phyloP scores from a whole-genome alignment of 2,329 filamentous ascomycete genomes.

The Mycosphaerella arachidis region DNA sequence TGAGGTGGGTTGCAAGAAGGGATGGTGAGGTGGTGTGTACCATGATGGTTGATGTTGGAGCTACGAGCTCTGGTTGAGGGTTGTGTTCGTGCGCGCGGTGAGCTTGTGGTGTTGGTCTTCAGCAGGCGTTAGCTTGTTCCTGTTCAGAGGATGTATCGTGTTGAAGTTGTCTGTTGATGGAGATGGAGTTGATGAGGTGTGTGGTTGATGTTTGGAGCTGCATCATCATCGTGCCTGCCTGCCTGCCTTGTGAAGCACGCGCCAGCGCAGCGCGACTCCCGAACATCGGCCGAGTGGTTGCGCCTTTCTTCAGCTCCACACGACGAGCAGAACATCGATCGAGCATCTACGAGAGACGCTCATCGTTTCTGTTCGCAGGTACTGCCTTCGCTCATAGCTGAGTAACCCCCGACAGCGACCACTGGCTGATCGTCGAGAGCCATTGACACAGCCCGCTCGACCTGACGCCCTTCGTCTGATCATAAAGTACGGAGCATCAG shows the following conservation, averaged over 20 bases:
- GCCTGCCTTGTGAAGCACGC: not conserved
- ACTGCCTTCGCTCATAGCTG: too few relatives aligned
- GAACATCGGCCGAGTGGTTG: too few relatives aligned
- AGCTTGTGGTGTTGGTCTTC: not conserved
- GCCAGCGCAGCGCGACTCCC: not conserved
- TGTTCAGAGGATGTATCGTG: not conserved
- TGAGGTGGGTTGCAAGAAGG: not conserved
- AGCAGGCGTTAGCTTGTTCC: not conserved
- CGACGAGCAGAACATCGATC: too few relatives aligned
- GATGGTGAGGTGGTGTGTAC: not conserved
- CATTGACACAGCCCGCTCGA: too few relatives aligned
- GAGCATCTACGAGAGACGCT: too few relatives aligned
- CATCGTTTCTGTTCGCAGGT: too few relatives aligned
- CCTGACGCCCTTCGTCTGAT: too few relatives aligned
- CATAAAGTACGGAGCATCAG: too few relatives aligned
- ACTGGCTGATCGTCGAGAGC: too few relatives aligned
- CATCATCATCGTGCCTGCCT: not conserved
- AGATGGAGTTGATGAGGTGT: not conserved
- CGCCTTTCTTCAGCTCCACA: too few relatives aligned
- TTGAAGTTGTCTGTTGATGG: not conserved
- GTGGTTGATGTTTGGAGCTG: not conserved
- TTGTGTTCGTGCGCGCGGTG: not conserved
- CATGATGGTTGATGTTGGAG: not conserved
- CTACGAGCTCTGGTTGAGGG: not conserved
- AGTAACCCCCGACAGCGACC: too few relatives aligned